Evolutionary conservation across 257 asterid genomes (phyloP).

Genomic region (Solanum verrucosum): DNA sequence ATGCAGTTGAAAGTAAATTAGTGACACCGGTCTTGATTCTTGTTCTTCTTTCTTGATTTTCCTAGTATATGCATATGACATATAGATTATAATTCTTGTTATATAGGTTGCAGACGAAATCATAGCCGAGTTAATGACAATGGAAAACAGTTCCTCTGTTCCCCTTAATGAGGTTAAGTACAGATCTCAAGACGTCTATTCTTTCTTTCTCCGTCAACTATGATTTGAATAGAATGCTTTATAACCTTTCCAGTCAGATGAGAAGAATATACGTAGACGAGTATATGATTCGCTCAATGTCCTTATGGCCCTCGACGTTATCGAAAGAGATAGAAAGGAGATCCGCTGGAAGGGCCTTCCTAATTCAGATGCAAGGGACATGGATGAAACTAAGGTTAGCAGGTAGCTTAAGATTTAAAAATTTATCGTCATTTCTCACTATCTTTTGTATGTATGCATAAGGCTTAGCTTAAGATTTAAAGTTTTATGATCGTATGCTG

Average conservation of each 20-base stretch:
- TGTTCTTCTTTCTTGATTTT: background rate
- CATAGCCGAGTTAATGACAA: conserved; percentile 2
- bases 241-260: conserved; percentile 6
- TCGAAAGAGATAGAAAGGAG: conserved; percentile 7
- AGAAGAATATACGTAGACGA: conserved; percentile 12
- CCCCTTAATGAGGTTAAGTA: conserved; percentile 6
- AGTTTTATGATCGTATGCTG: background rate
- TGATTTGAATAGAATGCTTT: background rate
- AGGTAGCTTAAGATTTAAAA: background rate
- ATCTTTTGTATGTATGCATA: background rate
- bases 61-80: background rate
- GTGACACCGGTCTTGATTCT: background rate
- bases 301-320: conserved; percentile 16
- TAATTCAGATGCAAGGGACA: background rate
- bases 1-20: background rate
- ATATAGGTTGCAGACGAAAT: conserved; percentile 16
- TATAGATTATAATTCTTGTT: background rate
- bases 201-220: background rate
- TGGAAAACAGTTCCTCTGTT: background rate
- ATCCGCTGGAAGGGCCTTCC: conserved; percentile 13
- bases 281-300: conserved; percentile 15
- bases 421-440: background rate
- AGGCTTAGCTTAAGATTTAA: background rate
- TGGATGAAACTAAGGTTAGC: conserved; percentile 12
- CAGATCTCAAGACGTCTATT: background rate